Conservation (phyloP, 2,329 filamentous ascomycete genomes). For the Tolypocladium tundrense region DNA sequence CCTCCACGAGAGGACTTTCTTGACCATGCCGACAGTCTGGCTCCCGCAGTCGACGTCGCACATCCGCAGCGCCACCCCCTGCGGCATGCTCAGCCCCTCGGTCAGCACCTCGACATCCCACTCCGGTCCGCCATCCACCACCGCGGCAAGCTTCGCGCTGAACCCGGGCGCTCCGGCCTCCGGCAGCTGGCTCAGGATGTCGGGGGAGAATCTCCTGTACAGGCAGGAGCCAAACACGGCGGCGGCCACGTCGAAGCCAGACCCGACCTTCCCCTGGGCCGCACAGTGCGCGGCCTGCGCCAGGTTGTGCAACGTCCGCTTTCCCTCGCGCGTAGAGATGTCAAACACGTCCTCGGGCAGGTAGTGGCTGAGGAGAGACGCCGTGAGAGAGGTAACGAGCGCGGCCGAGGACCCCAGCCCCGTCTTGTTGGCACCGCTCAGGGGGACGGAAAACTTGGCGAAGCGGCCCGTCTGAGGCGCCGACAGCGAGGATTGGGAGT, state of each 20-base stretch:
- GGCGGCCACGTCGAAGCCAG: constrained; percentile 88
- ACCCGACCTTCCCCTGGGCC: constrained; percentile 92
- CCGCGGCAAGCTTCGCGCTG: constrained; percentile 47
- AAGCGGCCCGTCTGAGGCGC: constrained; percentile 43
- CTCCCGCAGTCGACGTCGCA: constrained; percentile 94
- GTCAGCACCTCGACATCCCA: constrained; percentile 79
- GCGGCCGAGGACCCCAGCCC: constrained; percentile 92
- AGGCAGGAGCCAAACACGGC: constrained; percentile 86
- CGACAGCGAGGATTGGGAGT: constrained; percentile 49
- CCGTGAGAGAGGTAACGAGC: constrained; percentile 79
- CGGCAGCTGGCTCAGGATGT: constrained; percentile 56
- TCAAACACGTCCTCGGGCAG: constrained; percentile 48
- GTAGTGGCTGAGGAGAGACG: constrained; percentile 67
- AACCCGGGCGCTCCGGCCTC: constrained; percentile 60
- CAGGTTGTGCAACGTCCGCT: constrained; percentile 72
- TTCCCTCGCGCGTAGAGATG: constrained; percentile 41
- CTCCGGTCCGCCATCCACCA: constrained; percentile 51
- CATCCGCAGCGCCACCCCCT: constrained; percentile 72
- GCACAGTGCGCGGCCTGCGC: constrained; percentile 90
- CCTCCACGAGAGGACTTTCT: constrained; percentile 77
- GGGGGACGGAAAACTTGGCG: constrained; percentile 63
- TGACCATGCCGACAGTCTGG: constrained; percentile 92
- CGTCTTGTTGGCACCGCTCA: constrained; percentile 82
- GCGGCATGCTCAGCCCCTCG: constrained; percentile 59
- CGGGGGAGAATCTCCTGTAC: constrained; percentile 86